Conservation (phyloP, 768 basidiomycete genomes). For the Hygrophorus russula region DNA sequence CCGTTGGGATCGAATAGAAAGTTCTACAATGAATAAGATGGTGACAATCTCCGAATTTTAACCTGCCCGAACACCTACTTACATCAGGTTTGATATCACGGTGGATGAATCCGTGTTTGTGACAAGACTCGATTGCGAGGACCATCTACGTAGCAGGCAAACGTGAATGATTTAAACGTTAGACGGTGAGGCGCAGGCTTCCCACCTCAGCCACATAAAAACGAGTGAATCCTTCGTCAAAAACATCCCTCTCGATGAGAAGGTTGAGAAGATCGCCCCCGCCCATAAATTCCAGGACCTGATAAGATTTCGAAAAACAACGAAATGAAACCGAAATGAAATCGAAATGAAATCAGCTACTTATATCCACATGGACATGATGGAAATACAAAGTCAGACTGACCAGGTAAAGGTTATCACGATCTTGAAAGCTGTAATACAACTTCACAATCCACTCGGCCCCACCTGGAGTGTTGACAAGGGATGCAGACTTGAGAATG, state of each 20-base stretch:
- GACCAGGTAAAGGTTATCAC: constrained; percentile 90
- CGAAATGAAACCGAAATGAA: constrained; percentile 32
- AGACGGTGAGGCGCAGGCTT: constrained; percentile 8
- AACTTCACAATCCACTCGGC: constrained; percentile 93
- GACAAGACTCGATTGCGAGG: constrained; percentile 85
- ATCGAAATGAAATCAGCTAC: constrained; percentile 42
- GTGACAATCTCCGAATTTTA: constrained; percentile 10
- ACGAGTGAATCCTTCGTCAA: constrained; percentile 82
- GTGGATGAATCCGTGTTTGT: constrained; percentile 94
- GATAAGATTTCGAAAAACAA: constrained; percentile 22
- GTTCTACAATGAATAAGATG: constrained; percentile 44
- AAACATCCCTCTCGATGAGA: constrained; percentile 84
- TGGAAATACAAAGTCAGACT: constrained; percentile 19
- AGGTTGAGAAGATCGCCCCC: constrained; percentile 95
- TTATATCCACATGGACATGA: constrained; percentile 18
- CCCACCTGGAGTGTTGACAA: constrained; percentile 58
- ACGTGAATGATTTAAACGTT: constrained; percentile 10
- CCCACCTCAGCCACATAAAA: constrained; percentile 92
- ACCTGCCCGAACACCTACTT: constrained; percentile 20
- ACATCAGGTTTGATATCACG: constrained; percentile 96
- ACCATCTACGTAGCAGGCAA: constrained; percentile 58
- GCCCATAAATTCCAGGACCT: constrained; percentile 93
- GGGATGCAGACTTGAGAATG: constrained; percentile 81
- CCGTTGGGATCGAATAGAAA: constrained; percentile 92
- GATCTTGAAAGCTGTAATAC: constrained; percentile 91